Evolutionary conservation across 2,329 filamentous ascomycete species (phyloP), one percentile per base, ranked within the genome.

Genomic region (Incumbomyces lentus): DNA sequence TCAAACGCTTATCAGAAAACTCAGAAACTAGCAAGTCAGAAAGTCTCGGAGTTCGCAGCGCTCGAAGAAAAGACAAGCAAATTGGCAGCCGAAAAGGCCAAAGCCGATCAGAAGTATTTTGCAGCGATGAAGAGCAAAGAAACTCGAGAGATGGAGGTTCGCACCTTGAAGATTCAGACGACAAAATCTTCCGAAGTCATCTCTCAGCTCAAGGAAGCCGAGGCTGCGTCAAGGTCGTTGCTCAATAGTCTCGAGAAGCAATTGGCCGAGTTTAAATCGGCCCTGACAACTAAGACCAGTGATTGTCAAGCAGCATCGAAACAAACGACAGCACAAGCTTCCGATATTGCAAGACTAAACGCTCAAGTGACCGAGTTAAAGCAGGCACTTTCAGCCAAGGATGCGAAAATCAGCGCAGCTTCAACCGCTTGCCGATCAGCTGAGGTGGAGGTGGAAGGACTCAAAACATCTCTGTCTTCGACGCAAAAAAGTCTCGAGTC

Each of bases 101-200:
- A 95, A 65, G 90, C 90, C 1, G 92, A 98, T 60, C 90, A 96
- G 61, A 96, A 96, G 66, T 98, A 94, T 62, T 96, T 96, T 64
- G 86, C 86, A 1, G 87, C 89, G 7, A 88, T 94, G 73, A 95
- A 95, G 62, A 84, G 89, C 56, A 93, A 90, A 60, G 90, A 96
- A 59, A 82, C 84, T 37, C 77, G 87, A 42, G 83, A 88, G 48
- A 74, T 78, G 49, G 90, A 96, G 66, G 82, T 93, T 39, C 76
- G 85, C 55, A 77, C 82, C 2, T 69, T 95, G 48, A 81, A 87
- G 50, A 74, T 80, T 51, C 89, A 96, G 63, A 93, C 90, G 60
- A 75, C 78, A 40, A 94, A 94, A 67, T 93, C 86, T 48, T 88
- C 87, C 0, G 92, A 96, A 62, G 93, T 96, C 49, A 89, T 98